These are phyloP conservation scores for Apiotrichum veenhuisii DNA, from an alignment of 1,284 basidiomycete species.

Conservation along the genomic window DNA sequence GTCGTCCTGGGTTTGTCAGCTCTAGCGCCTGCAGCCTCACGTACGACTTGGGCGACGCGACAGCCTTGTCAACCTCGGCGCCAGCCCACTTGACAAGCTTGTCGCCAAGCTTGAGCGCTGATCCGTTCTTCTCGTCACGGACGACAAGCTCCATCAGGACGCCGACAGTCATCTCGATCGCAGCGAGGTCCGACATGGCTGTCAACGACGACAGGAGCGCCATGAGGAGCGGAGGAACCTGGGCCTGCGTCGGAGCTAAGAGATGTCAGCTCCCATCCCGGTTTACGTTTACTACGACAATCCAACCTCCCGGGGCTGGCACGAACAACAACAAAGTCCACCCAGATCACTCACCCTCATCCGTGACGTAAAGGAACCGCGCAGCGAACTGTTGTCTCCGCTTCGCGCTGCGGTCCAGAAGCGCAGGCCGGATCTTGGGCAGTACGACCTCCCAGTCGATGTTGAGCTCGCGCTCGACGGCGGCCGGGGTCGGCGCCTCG, in stretches of 20 bases:
- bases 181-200: conserved; percentile 22
- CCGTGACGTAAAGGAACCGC: conserved; percentile 36
- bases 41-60: conserved; percentile 16
- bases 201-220: conserved; percentile 26
- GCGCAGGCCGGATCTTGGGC: conserved; percentile 26
- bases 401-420: conserved; percentile 36
- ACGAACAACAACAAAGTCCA: not conserved
- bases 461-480: conserved; percentile 20
- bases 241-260: conserved; percentile 9
- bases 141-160: conserved; percentile 32
- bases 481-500: conserved; percentile 1
- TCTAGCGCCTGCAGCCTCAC: not conserved
- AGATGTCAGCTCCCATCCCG: not conserved
- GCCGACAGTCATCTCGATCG: conserved; percentile 30
- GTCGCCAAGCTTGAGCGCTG: conserved; percentile 37
- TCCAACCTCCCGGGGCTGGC: not conserved
- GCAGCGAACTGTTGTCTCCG: conserved; percentile 35
- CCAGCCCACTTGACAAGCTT: conserved; percentile 44
- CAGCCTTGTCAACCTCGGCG: conserved; percentile 37
- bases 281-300: too few species aligned
- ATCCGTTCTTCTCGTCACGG: conserved; percentile 34
- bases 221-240: conserved; percentile 10
- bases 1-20: conserved; percentile 22
- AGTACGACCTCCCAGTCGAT: conserved; percentile 38
- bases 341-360: conserved; percentile 28